These are phyloP conservation scores for Rehmannia glutinosa DNA, from an alignment of 257 asterid genomes.

Conservation along the genomic window DNA sequence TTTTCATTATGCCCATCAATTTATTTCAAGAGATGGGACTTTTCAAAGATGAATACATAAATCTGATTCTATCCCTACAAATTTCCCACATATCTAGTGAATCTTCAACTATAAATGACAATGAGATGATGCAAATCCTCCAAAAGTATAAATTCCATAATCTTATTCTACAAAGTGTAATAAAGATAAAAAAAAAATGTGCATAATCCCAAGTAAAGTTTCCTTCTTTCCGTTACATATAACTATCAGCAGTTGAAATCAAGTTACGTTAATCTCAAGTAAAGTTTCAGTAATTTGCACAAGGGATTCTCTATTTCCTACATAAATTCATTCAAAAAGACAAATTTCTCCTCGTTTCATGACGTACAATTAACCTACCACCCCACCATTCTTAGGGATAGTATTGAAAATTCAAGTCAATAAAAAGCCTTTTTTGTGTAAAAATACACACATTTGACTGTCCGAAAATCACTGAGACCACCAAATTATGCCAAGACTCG, in stretches of 20 bases:
- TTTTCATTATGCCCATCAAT: not conserved
- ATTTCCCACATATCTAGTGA: not conserved
- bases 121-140: too few relatives aligned
- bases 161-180: not conserved
- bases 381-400: too few relatives aligned
- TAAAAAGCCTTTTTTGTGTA: too few relatives aligned
- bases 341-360: slow-evolving; percentile 6
- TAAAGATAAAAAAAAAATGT: not conserved
- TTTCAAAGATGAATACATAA: not conserved
- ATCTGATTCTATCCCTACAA: not conserved
- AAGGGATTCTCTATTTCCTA: too few relatives aligned
- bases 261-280: not conserved
- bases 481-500: slow-evolving; percentile 51
- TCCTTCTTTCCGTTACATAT: not conserved
- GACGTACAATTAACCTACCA: not conserved
- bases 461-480: too few relatives aligned
- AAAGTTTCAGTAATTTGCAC: too few relatives aligned
- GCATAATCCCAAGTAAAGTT: not conserved
- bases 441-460: too few relatives aligned
- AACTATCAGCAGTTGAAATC: not conserved
- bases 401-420: too few relatives aligned
- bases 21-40: slow-evolving; percentile 1
- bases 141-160: slow-evolving; percentile 5
- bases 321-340: too few relatives aligned
- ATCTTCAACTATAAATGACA: slow-evolving; percentile 10